phyloP scores from a whole-genome alignment of 2,329 filamentous ascomycete genomes.

The Allantophomopsis cytisporea region DNA sequence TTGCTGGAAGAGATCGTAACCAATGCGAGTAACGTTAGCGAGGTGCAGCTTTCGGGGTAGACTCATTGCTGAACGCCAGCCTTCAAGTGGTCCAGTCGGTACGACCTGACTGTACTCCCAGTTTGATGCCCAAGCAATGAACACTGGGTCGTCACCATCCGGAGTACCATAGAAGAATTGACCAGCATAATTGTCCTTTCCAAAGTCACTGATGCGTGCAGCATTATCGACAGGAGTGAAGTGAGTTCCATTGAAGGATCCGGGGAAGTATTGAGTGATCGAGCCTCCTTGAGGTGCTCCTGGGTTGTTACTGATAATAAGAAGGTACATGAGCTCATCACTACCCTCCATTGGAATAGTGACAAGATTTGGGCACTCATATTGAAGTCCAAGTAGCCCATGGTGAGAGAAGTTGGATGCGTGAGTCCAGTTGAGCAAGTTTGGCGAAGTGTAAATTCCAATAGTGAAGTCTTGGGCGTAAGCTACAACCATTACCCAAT shows the following conservation, averaged over 20 bases:
- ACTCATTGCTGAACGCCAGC: conserved; percentile 34
- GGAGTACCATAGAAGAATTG: conserved; percentile 35
- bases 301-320: conserved; percentile 38
- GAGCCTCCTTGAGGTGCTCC: conserved; percentile 39
- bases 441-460: conserved; percentile 40
- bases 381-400: conserved; percentile 39
- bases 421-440: conserved; percentile 41
- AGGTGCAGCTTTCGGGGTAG: conserved; percentile 35
- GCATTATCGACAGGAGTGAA: conserved; percentile 29
- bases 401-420: conserved; percentile 39
- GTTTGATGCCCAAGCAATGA: conserved; percentile 39
- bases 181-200: conserved; percentile 36
- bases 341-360: conserved; percentile 2
- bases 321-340: conserved; percentile 19
- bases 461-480: conserved; percentile 37
- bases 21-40: conserved; percentile 30
- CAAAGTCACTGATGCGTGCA: conserved; percentile 26
- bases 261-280: conserved; percentile 36
- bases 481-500: conserved; percentile 41
- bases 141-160: conserved; percentile 9
- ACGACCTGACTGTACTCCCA: conserved; percentile 40
- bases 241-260: conserved; percentile 46
- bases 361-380: conserved; percentile 48
- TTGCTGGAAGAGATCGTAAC: conserved; percentile 33
- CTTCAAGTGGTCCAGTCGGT: conserved; percentile 30